Base-by-base conservation (phyloP, 192 early-diverging fungal species). In the Dissophora globulifera region DNA sequence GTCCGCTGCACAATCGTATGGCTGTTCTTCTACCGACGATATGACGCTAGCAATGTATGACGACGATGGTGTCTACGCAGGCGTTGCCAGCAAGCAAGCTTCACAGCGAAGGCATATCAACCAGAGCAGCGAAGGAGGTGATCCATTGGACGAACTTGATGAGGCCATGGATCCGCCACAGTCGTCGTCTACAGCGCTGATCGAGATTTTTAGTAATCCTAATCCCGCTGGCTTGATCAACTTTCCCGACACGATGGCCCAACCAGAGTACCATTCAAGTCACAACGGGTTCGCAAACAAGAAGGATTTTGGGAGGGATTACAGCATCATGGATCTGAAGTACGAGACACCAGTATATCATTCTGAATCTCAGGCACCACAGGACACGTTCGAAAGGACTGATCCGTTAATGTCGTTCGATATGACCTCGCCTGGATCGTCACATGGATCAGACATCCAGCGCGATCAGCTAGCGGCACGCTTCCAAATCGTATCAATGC, bases 181-280 rank as follows among this genome's bases (percentile, higher is more conserved):
- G 16, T 23, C 33, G 2, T 76, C 72, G 0, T 43, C 55, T 6
- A 17, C 26, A 7, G 64, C 72, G 3, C 35, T 76, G 26, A 67
- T 76, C 50, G 63, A 76, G n/a, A n/a, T 67, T 12, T 76, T 76
- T 33, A 61, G 52, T 35, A 60, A 57, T 46, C 45, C 64, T 1
- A 60, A 61, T 40, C 51, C 72, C 0, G 29, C 63, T 4, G 64
- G 72, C 3, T 1, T 57, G 1, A 56, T 27, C 4, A 42, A 33
- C 17, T 58, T 45, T n/a, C 15, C 55, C 2, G 54, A 27, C 41
- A 58, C 50, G 32, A 20, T 31, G 3, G 51, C n/a, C 16, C 61
- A 23, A 25, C 49, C 56, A 20, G 3, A 23, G 29, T 68, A 52
- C 31, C 19, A 62, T 22, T 25, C 48, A 2, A 57, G 52, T 15